A percentile compares a stretch with the other conserved stretches of the same genome.
Conservation (phyloP, 352 stramenopile genomes). For the Phytophthora capsici region DNA sequence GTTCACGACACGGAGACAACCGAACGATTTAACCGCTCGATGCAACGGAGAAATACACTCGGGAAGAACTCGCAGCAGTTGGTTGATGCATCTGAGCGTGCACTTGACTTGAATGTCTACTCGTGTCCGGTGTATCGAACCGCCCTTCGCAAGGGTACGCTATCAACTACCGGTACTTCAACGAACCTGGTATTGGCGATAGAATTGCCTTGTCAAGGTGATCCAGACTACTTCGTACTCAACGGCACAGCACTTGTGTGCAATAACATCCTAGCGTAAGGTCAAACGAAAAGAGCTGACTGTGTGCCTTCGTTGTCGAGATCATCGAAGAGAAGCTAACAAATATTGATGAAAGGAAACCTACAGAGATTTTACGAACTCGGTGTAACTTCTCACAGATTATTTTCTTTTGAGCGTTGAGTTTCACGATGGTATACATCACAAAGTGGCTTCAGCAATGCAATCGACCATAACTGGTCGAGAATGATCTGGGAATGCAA, state of each 20-base stretch:
- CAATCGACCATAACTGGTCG: too few species aligned
- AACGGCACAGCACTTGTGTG: slow-evolving; percentile 91
- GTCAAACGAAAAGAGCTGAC: neutral
- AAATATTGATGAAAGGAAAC: too few species aligned
- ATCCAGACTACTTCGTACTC: slow-evolving; percentile 87
- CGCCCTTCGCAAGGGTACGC: slow-evolving; percentile 80
- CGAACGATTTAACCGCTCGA: neutral
- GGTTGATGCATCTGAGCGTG: neutral
- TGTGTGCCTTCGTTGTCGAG: too few species aligned
- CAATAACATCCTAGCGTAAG: slow-evolving; percentile 40
- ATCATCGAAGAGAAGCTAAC: too few species aligned
- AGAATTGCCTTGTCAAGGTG: slow-evolving; percentile 78
- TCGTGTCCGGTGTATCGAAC: slow-evolving; percentile 95
- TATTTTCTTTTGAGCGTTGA: too few species aligned
- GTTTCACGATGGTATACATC: too few species aligned
- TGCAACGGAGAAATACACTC: slow-evolving; percentile 7
- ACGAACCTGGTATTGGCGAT: slow-evolving; percentile 94
- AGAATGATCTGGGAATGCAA: too few species aligned
- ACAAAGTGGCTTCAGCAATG: too few species aligned
- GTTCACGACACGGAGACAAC: neutral
- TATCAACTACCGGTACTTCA: slow-evolving; percentile 93
- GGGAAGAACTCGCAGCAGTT: neutral
- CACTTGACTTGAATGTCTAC: slow-evolving; percentile 51
- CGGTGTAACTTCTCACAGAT: too few species aligned
- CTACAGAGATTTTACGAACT: too few species aligned